Evolutionary conservation across 768 basidiomycete genomes (phyloP).

Genomic region (Tylopilus sp.): DNA sequence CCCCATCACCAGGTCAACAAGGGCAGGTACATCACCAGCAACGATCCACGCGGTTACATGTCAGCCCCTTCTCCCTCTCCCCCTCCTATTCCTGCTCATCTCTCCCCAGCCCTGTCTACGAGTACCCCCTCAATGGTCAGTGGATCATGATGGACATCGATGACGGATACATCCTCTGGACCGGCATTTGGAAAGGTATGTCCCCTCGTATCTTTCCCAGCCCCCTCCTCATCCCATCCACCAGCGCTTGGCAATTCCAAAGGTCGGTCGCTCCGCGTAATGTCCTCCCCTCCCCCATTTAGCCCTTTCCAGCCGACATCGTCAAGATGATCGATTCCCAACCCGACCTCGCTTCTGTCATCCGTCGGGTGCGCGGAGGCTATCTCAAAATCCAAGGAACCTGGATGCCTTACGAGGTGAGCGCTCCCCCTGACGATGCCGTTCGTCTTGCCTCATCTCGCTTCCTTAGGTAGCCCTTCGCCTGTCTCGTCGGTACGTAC

Average conservation of each 20-base stretch:
- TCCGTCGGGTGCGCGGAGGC: constrained; percentile 81
- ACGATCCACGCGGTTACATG: constrained; percentile 89
- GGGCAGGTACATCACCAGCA: constrained; percentile 85
- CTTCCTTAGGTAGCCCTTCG: constrained; percentile 65
- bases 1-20: constrained; percentile 79
- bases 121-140: constrained; percentile 84
- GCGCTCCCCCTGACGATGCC: constrained; percentile 21
- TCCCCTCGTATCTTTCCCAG: background rate
- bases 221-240: constrained; percentile 10
- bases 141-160: constrained; percentile 98
- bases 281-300: constrained; percentile 12
- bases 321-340: constrained; percentile 92
- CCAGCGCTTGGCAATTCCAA: constrained; percentile 85
- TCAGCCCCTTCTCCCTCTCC: constrained; percentile 34
- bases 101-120: constrained; percentile 69
- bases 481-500: constrained; percentile 69
- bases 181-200: constrained; percentile 91
- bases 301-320: constrained; percentile 66
- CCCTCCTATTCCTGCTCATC: constrained; percentile 1
- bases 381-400: constrained; percentile 92
- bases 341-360: constrained; percentile 77
- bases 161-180: constrained; percentile 90
- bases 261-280: constrained; percentile 42
- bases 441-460: constrained; percentile 21
- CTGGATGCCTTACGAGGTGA: constrained; percentile 89